A percentile compares a stretch with the other conserved stretches of the same genome.
Conservation (phyloP, 192 early-diverging fungal genomes). For the Rhizoclosmatium sp. region DNA sequence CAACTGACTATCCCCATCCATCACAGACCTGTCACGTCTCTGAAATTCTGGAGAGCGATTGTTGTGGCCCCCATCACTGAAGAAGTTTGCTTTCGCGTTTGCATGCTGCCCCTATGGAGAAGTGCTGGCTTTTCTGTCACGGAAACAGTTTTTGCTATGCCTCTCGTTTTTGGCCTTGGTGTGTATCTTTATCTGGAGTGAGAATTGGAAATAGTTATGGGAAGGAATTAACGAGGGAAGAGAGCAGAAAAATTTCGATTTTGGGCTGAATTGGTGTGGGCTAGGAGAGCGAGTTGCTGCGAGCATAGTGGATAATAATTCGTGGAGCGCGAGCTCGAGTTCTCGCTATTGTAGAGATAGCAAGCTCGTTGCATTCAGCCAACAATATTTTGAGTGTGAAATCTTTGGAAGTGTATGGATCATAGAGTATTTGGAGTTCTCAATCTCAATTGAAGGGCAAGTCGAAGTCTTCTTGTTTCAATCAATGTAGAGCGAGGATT, state of each 20-base stretch:
- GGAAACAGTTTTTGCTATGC: slow-evolving; percentile 61
- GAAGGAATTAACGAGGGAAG: too few relatives aligned
- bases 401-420: too few relatives aligned
- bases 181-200: slow-evolving; percentile 9
- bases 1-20: background rate
- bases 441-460: too few relatives aligned
- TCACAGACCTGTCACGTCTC: background rate
- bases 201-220: too few relatives aligned
- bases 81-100: slow-evolving; percentile 78
- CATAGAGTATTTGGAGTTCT: too few relatives aligned
- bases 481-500: too few relatives aligned
- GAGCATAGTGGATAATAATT: too few relatives aligned
- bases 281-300: too few relatives aligned
- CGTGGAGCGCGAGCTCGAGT: too few relatives aligned
- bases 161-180: slow-evolving; percentile 82
- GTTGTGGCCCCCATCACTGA: slow-evolving; percentile 69
- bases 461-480: background rate
- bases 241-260: too few relatives aligned
- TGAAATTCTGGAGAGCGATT: slow-evolving; percentile 20
- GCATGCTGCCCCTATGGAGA: slow-evolving; percentile 65
- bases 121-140: slow-evolving; percentile 45
- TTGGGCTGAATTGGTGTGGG: too few relatives aligned
- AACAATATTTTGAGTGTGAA: background rate
- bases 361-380: background rate
- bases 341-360: background rate